Percentiles rank a stretch among this genome's conserved stretches.
phyloP scores from a whole-genome alignment of 495 filamentous ascomycete genomes.

The Lasiosphaeria ovina region DNA sequence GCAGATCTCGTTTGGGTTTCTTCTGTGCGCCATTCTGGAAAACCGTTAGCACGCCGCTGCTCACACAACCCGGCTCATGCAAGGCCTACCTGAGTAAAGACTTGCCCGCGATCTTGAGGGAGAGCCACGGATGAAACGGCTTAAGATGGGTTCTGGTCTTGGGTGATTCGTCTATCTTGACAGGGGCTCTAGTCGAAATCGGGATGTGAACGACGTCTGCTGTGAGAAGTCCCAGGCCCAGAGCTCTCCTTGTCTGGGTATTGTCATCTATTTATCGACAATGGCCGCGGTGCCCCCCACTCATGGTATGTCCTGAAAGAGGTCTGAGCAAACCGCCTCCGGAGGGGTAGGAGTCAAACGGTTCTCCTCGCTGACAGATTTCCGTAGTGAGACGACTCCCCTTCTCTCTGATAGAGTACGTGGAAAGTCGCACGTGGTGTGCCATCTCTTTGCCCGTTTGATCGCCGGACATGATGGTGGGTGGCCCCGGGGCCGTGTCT shows the following conservation, averaged over 20 bases:
- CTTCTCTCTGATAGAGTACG: conserved; percentile 19
- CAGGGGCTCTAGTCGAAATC: no score
- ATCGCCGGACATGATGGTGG: conserved; percentile 28
- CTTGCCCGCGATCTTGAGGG: no score
- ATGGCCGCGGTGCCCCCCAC: conserved; percentile 16
- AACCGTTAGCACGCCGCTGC: neutral
- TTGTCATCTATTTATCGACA: conserved; percentile 24
- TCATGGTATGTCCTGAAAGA: conserved; percentile 7
- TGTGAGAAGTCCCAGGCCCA: neutral
- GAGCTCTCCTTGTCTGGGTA: conserved; percentile 7
- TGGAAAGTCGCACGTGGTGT: conserved; percentile 31
- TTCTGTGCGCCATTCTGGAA: conserved; percentile 6
- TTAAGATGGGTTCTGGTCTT: no score
- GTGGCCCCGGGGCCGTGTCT: conserved; percentile 15
- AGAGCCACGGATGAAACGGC: no score
- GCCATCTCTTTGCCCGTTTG: conserved; percentile 22
- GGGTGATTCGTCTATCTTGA: no score
- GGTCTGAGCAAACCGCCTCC: conserved; percentile 26
- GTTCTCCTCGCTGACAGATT: conserved; percentile 16
- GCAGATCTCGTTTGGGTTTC: neutral
- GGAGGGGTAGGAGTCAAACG: conserved; percentile 6
- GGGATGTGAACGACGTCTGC: no score
- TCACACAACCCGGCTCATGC: no score
- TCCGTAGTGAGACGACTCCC: conserved; percentile 14
- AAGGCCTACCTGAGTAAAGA: no score